A percentile compares a stretch with the other conserved stretches of the same genome.
phyloP scores from a whole-genome alignment of 257 asterid genomes.

The Nemophila menziesii region DNA sequence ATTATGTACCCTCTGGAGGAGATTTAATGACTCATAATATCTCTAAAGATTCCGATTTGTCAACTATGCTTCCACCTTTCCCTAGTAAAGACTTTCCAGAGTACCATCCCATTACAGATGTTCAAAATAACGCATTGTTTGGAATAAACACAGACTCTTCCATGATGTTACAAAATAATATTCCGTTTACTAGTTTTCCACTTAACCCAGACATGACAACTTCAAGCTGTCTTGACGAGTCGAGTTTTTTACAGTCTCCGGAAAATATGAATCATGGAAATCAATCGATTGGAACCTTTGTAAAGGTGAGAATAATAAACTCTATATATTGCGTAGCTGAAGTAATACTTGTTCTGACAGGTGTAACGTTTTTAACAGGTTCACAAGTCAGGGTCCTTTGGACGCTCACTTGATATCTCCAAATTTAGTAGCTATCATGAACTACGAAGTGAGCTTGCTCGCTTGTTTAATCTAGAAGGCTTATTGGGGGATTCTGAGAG shows the following conservation, averaged over 20 bases:
- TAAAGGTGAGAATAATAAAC: conserved; percentile 59
- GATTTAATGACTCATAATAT: conserved; percentile 32
- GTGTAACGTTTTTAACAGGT: conserved; percentile 35
- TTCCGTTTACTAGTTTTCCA: conserved; percentile 44
- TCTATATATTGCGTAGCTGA: background rate
- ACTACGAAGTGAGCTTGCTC: conserved; percentile 88
- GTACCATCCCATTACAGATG: conserved; percentile 36
- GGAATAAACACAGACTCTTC: conserved; percentile 46
- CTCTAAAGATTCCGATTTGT: conserved; percentile 54
- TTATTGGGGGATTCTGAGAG: conserved; percentile 94
- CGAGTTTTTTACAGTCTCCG: conserved; percentile 74
- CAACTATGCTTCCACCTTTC: conserved; percentile 55
- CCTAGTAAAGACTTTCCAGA: conserved; percentile 53
- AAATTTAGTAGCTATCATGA: conserved; percentile 86
- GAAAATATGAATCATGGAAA: conserved; percentile 69
- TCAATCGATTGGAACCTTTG: conserved; percentile 53
- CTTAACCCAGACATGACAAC: conserved; percentile 60
- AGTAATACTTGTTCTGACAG: background rate
- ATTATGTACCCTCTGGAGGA: conserved; percentile 44
- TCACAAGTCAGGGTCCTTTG: conserved; percentile 86
- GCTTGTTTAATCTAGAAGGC: conserved; percentile 88
- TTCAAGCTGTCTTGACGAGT: conserved; percentile 80
- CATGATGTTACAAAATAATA: conserved; percentile 31
- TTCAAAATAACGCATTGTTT: conserved; percentile 44
- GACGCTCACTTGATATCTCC: conserved; percentile 86